Evolutionary conservation across 164 flowering plant genomes (phyloP), one percentile per base, ranked within the genome.

Genomic region (Annona cherimola): DNA sequence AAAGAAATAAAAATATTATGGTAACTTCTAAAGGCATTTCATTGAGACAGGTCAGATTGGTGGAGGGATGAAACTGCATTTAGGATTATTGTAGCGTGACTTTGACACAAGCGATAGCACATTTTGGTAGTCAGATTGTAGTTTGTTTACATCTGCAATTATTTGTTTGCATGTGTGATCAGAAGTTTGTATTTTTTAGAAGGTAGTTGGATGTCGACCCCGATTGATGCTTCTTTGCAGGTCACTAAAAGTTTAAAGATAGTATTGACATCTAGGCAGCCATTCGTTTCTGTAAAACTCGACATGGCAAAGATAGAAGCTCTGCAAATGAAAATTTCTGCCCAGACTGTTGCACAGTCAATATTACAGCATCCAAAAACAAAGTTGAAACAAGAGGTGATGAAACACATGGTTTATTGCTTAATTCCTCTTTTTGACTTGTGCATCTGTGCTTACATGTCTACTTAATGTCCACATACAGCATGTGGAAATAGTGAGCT

Each of bases 231-330:
- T 26, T 76, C 63, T 45, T 1, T 82, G 75, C 85, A 95, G 99
- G 85, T 95, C 69, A 89, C 97, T 1, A 84, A 89, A 83, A 88
- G 95, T 71, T 79, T 96, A 63, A 85, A 84, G 76, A 74, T 86
- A 69, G 83, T 80, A 12, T 72, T 84, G 82, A 82, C 86, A 63
- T 78, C 89, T 44, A 82, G 89, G 77, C 74, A 73, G 70, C 92
- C 88, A 74, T 84, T 85, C 62, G 73, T 96, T 35, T 76, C 75
- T 40, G 75, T 96, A 35, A 81, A 80, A 43, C 92, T 96, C 68
- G 91, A 96, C 79, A 79, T 78, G 84, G 82, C 84, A 66, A 79
- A 68, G 74, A 93, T 93, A 66, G 80, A 83, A 71, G 88, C 80
- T 54, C 81, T 82, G 70, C 86, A 83, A 26, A 78, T 90, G 71